Percentiles rank a stretch among this genome's conserved stretches.
These are phyloP conservation scores for Notholithocarpus densiflorus DNA, from an alignment of 306 rosid species.

Conservation along the genomic window DNA sequence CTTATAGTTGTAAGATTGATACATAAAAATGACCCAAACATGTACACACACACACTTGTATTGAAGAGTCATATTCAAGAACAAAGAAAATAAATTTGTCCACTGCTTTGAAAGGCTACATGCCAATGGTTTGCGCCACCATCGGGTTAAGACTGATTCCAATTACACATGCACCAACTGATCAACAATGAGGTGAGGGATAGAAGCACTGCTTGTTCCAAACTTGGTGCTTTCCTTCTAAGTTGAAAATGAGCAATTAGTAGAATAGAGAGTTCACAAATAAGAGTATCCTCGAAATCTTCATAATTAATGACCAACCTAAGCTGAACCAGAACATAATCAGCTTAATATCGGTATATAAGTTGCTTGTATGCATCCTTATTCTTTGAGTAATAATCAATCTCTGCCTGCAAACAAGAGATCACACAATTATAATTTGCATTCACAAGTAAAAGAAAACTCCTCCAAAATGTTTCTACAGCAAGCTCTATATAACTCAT, in stretches of 20 bases:
- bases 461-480: not conserved
- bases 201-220: not conserved
- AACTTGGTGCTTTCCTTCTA: not conserved
- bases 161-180: no score
- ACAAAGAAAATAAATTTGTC: no score
- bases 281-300: not conserved
- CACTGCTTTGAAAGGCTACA: no score
- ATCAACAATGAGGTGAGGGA: not conserved
- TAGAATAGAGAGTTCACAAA: not conserved
- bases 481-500: not conserved
- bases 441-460: not conserved
- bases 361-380: slow-evolving; percentile 76
- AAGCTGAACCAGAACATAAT: slow-evolving; percentile 14
- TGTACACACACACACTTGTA: no score
- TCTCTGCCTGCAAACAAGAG: slow-evolving; percentile 59
- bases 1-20: no score
- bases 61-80: no score
- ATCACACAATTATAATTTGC: slow-evolving; percentile 10
- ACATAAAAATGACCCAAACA: no score
- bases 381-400: slow-evolving; percentile 57
- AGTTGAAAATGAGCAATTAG: not conserved
- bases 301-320: not conserved
- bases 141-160: not conserved
- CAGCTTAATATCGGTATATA: slow-evolving; percentile 52
- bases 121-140: not conserved